Conservation (phyloP, 2,329 filamentous ascomycete species). For the Colletotrichum sansevieriae region DNA sequence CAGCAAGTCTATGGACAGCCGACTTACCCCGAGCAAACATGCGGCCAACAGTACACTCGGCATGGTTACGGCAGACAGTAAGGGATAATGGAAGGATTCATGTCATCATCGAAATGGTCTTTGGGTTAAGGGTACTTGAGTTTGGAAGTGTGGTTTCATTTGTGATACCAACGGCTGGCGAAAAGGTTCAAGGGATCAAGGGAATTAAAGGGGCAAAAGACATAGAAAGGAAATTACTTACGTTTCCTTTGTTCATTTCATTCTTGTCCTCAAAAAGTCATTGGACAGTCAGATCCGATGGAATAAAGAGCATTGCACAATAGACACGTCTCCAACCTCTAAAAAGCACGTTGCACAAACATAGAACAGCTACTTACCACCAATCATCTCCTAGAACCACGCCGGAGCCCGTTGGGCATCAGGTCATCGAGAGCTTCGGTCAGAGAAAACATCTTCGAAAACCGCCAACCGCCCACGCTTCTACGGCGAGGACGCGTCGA, state of each 20-base stretch:
- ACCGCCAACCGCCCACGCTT: not conserved
- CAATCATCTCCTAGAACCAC: not conserved
- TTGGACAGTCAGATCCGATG: not conserved
- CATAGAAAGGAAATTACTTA: not conserved
- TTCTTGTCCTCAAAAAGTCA: not conserved
- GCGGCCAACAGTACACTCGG: slow-evolving; percentile 11
- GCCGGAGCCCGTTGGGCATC: not conserved
- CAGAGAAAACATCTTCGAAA: not conserved
- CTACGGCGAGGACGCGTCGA: not conserved
- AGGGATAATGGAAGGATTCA: not conserved
- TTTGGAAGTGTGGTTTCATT: slow-evolving; percentile 1
- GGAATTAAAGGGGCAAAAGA: not conserved
- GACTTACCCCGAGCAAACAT: slow-evolving; percentile 1
- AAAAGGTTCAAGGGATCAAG: not conserved
- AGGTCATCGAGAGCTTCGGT: not conserved
- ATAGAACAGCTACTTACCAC: too few relatives aligned
- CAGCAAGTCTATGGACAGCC: slow-evolving; percentile 9
- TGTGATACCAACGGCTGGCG: slow-evolving; percentile 8
- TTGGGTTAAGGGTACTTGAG: not conserved
- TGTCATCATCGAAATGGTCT: too few relatives aligned
- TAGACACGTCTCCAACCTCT: too few relatives aligned
- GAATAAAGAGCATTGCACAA: too few relatives aligned
- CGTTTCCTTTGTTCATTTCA: slow-evolving; percentile 4
- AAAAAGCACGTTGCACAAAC: too few relatives aligned
- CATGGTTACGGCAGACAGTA: slow-evolving; percentile 14